These are phyloP conservation scores for Saussurea involucrata DNA, from an alignment of 129 eudicot species.

Conservation along the genomic window DNA sequence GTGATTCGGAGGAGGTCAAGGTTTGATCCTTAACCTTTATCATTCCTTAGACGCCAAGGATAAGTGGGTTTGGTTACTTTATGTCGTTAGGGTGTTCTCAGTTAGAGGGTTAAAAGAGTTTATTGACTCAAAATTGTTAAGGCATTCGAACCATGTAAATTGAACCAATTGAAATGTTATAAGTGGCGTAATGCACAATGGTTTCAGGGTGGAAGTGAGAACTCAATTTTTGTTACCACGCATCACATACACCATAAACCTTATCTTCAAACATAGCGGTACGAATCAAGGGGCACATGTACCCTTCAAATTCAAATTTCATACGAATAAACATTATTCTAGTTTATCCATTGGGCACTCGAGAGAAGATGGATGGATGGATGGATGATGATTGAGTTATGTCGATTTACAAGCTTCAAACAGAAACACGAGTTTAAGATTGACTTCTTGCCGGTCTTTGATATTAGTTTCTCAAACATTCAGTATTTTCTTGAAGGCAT, in stretches of 20 bases:
- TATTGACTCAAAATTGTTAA: no score
- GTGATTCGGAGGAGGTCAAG: no score
- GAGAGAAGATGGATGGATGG: slow-evolving; percentile 28
- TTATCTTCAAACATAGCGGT: neutral
- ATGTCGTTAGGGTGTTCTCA: no score
- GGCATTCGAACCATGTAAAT: no score
- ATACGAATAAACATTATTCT: no score
- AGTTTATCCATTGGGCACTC: neutral
- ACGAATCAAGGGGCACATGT: neutral
- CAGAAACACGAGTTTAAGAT: slow-evolving; percentile 2
- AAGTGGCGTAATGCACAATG: neutral
- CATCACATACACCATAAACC: neutral
- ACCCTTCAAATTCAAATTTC: neutral
- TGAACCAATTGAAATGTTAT: no score
- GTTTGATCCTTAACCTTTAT: no score
- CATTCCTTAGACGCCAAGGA: no score
- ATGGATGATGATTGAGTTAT: no score
- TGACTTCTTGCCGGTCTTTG: neutral
- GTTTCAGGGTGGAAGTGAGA: neutral
- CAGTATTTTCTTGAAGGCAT: slow-evolving; percentile 9
- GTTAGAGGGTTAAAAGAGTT: no score
- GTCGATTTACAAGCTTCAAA: slow-evolving; percentile 6
- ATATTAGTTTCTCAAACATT: neutral
- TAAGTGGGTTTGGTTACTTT: no score
- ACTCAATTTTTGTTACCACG: neutral